Percentiles rank a stretch among this genome's conserved stretches.
These are phyloP conservation scores for Karstenula rhodostoma DNA, from an alignment of 2,329 filamentous ascomycete genomes.

Conservation along the genomic window DNA sequence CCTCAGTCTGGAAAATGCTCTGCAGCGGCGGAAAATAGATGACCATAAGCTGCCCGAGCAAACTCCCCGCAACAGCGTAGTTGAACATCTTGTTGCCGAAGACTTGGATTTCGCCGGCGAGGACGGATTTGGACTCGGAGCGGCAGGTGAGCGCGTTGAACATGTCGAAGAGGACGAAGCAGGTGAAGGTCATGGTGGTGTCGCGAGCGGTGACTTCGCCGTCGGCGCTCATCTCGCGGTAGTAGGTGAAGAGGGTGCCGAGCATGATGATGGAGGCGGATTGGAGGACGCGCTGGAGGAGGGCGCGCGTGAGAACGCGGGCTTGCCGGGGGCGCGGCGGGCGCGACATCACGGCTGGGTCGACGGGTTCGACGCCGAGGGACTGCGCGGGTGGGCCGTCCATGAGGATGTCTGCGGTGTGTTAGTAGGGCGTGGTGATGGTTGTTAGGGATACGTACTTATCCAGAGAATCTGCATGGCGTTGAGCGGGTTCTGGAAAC, in stretches of 20 bases:
- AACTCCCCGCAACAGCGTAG: conserved; percentile 85
- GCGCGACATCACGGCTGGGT: conserved; percentile 90
- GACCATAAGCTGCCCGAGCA: conserved; percentile 87
- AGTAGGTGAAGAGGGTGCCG: conserved; percentile 90
- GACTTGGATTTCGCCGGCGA: conserved; percentile 82
- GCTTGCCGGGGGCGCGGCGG: conserved; percentile 88
- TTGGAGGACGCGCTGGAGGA: conserved; percentile 85
- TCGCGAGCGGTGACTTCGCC: conserved; percentile 87
- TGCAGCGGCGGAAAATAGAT: conserved; percentile 96
- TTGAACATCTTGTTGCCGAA: conserved; percentile 95
- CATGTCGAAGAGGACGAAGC: conserved; percentile 99
- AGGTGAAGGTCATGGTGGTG: conserved; percentile 99
- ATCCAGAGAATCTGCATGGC: conserved; percentile 99
- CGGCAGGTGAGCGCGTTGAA: conserved; percentile 96
- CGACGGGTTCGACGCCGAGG: conserved; percentile 92
- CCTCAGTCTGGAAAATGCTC: conserved; percentile 94
- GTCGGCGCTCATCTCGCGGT: conserved; percentile 86
- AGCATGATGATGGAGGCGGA: conserved; percentile 90
- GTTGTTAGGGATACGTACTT: conserved; percentile 69
- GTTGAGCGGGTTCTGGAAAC: conserved; percentile 94
- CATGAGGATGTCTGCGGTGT: conserved; percentile 89
- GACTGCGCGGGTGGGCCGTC: conserved; percentile 97
- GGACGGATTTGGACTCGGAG: conserved; percentile 86
- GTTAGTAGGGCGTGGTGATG: conserved; percentile 27
- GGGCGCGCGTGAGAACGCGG: conserved; percentile 83